These are phyloP conservation scores for Solanum aculeatissimum DNA, from an alignment of 305 asterid genomes.

Conservation along the genomic window DNA sequence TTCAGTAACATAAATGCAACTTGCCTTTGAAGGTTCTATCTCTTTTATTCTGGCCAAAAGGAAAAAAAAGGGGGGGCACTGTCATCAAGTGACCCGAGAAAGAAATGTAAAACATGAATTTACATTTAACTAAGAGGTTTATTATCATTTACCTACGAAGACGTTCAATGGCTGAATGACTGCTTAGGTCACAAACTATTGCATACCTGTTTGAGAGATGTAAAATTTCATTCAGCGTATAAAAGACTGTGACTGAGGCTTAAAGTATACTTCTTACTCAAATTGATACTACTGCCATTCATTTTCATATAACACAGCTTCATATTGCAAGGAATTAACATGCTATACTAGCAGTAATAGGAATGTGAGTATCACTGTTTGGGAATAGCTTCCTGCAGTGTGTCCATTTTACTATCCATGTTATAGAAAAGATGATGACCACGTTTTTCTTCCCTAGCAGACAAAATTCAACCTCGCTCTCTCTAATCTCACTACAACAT, in stretches of 20 bases:
- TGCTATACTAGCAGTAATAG: not conserved
- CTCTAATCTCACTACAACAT: not conserved
- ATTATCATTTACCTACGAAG: conserved; percentile 49
- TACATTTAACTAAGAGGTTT: not conserved
- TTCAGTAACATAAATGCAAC: conserved; percentile 3
- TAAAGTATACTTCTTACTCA: not conserved
- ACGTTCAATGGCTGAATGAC: conserved; percentile 65
- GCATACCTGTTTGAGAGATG: conserved; percentile 53
- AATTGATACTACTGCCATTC: not conserved
- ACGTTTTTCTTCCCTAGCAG: not conserved
- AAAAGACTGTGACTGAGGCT: not conserved
- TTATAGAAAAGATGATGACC: not conserved
- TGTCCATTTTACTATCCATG: not conserved
- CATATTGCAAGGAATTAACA: not conserved
- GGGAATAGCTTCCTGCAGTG: not conserved
- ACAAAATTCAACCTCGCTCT: not conserved
- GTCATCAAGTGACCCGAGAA: not conserved
- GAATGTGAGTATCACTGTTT: not conserved
- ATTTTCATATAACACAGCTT: not conserved
- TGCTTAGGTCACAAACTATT: conserved; percentile 59
- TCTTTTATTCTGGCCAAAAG: conserved; percentile 59
- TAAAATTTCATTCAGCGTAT: not conserved
- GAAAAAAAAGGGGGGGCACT: conserved; percentile 6
- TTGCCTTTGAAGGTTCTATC: conserved; percentile 77
- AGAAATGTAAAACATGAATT: not conserved